A percentile compares a stretch with the other conserved stretches of the same genome.
Evolutionary conservation across 129 eudicot genomes (phyloP).

Genomic region (Smallanthus sonchifolius): DNA sequence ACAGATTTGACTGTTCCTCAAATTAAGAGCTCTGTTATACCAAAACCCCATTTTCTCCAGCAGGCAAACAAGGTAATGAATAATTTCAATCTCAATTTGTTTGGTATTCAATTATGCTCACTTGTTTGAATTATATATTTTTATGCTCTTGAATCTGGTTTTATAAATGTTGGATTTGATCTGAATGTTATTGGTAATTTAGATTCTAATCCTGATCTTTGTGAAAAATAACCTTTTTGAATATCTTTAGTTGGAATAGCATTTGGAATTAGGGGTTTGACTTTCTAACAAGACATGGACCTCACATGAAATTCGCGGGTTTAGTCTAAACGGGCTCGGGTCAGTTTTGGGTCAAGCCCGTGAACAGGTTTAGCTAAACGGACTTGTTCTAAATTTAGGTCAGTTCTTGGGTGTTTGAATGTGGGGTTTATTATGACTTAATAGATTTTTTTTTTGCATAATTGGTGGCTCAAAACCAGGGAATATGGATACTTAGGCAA

Average conservation of each 20-base stretch:
- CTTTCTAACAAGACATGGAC: background rate
- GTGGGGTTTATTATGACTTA: no score
- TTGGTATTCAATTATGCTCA: background rate
- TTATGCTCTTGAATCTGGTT: background rate
- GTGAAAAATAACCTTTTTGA: background rate
- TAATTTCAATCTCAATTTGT: background rate
- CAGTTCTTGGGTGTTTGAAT: background rate
- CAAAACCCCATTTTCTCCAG: slow-evolving; percentile 27
- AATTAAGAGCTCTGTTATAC: slow-evolving; percentile 28
- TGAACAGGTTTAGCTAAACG: no score
- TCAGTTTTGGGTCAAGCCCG: no score
- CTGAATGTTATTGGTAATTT: background rate
- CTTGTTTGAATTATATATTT: background rate
- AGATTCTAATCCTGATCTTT: slow-evolving; percentile 7
- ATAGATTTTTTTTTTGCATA: background rate
- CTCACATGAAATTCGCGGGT: no score
- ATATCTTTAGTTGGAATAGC: slow-evolving; percentile 15
- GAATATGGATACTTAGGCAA: background rate
- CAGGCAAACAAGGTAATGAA: slow-evolving; percentile 27
- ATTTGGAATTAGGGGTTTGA: slow-evolving; percentile 1
- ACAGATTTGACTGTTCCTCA: slow-evolving; percentile 15
- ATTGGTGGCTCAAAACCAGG: background rate
- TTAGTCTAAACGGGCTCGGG: no score
- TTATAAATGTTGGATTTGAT: background rate
- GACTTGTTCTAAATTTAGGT: background rate